Base-by-base conservation (phyloP, 2,329 filamentous ascomycete species). In the Fusarium verticillioides region DNA sequence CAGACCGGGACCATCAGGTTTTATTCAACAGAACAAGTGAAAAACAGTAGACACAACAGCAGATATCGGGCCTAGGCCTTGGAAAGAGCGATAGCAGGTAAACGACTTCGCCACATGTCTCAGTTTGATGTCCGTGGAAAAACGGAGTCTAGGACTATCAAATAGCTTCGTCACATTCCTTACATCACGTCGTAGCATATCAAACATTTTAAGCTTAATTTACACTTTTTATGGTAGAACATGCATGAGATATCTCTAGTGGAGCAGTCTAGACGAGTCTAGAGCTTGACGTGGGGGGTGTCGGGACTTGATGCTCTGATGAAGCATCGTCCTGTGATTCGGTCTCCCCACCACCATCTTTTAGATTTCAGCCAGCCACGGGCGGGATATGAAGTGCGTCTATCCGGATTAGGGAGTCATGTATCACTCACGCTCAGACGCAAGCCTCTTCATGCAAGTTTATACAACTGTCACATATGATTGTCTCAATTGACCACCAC, bases 1-100 rank as follows among this genome's bases (percentile, higher is more conserved):
- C 5, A 5, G 1, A 46, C 11, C 11, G 13, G 8, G 4, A 26
- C 19, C 0, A 8, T 21, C 23, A 44, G 16, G 7, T 19, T 19
- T 19, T 6, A 21, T 7, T 19, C 5, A 9, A 7, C 11, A 46
- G 19, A 28, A 4, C 9, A 4, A 7, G 28, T 9, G 16, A 2
- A 36, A 2, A 16, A 19, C 43, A 11, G 13, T 21, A 46, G 26
- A 12, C 7, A n/a, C n/a, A 8, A 4, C 4, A n/a, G 15, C 28
- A 16, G 15, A 4, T 21, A 13, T 18, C n/a, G 26, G n/a, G n/a
- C 5, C 10, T 18, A 7, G 2, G 4, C 9, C n/a, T 4, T 26
- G 9, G 11, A 26, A 18, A 23, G n/a, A 26, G 7, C 21, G 43
- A 28, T 3, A 28, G 5, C 42, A 2, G 4, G 9, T 4, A 11